Evolutionary conservation across 345 rosid species (phyloP).

Genomic region (Citrus glauca): DNA sequence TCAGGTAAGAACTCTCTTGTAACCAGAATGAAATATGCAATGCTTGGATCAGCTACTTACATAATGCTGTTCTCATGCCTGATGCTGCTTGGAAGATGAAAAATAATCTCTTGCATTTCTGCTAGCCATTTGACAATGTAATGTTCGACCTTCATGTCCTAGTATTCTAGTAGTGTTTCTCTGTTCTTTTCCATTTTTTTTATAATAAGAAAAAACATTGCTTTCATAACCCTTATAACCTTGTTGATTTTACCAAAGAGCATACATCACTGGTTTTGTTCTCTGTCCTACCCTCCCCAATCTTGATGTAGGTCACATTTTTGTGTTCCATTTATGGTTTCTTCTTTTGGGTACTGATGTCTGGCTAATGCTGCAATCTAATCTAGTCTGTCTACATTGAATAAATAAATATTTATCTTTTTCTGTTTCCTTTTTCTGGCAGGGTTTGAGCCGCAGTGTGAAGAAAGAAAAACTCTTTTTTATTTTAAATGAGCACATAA

Average conservation of each 20-base stretch:
- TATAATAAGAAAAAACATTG: not conserved
- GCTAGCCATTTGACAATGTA: not conserved
- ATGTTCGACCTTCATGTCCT: not conserved
- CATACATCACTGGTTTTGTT: not conserved
- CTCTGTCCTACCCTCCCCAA: not conserved
- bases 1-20: slow-evolving; percentile 41
- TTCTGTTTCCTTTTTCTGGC: slow-evolving; percentile 4
- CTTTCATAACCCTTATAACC: not conserved
- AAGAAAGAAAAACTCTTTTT: slow-evolving; percentile 34
- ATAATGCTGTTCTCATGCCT: not conserved
- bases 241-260: not conserved
- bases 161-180: not conserved
- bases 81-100: not conserved
- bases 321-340: not conserved
- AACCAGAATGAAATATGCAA: too few species aligned
- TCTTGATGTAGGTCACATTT: not conserved
- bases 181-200: not conserved
- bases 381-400: not conserved
- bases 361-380: not conserved
- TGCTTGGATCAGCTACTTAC: not conserved
- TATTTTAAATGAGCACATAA: slow-evolving; percentile 52
- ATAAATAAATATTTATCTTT: not conserved
- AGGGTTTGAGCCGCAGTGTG: slow-evolving; percentile 34
- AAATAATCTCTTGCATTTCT: not conserved
- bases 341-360: not conserved